Conservation (phyloP, 495 filamentous ascomycete genomes). For the Penicillium angulare region DNA sequence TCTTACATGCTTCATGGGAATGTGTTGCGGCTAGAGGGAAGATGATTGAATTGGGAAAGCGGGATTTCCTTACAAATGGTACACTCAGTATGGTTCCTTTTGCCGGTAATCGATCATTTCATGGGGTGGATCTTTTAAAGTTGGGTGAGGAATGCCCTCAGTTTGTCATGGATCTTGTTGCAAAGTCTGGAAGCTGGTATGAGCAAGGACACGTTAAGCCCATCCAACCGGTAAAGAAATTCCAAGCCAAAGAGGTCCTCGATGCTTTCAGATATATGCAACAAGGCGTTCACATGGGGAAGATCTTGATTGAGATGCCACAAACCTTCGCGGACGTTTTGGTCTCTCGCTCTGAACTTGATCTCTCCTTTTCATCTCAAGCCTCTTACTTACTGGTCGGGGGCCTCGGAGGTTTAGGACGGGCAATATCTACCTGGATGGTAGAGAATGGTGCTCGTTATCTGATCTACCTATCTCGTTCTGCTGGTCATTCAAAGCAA, state of each 20-base stretch:
- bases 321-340: not conserved
- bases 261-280: conserved; percentile 35
- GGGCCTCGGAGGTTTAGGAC: not conserved
- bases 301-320: conserved; percentile 28
- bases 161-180: conserved; percentile 2
- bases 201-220: conserved; percentile 27
- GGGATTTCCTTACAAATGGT: conserved; percentile 25
- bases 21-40: conserved; percentile 25
- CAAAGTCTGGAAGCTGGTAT: not conserved
- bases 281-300: conserved; percentile 42
- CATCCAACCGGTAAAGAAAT: conserved; percentile 29
- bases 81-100: conserved; percentile 35
- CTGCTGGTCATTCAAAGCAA: not conserved
- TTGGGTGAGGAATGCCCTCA: not conserved
- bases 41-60: conserved; percentile 35
- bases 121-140: conserved; percentile 17
- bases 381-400: not conserved
- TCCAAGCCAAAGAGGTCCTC: conserved; percentile 11
- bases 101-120: conserved; percentile 19
- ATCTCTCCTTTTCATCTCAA: not conserved
- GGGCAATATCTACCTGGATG: not conserved
- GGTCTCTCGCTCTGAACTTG: not conserved
- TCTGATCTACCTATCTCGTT: not conserved
- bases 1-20: conserved; percentile 33
- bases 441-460: not conserved